Evolutionary conservation across 257 asterid genomes (phyloP), one percentile per base, ranked within the genome.

Genomic region (Paraleonurus japonicus): DNA sequence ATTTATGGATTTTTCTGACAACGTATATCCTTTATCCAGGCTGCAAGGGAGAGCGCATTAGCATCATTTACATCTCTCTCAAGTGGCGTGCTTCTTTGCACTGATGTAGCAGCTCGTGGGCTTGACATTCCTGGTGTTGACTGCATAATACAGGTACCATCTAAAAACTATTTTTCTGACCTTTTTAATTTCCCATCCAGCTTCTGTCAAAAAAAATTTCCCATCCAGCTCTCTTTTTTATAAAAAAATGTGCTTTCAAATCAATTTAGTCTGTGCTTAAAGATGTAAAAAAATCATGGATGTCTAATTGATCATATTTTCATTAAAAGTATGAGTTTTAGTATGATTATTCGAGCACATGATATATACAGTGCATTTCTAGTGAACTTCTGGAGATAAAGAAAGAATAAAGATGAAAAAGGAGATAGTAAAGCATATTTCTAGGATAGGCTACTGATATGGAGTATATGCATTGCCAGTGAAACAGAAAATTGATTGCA

Each of bases 81-180:
- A 43, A 88, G 88, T 64, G 96, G 99, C 17, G 45, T 91, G 75
- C 99, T 94, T 83, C 88, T 94, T 72, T 94, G 99, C 89, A 94
- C 99, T 68, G 99, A 94, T 82, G 99, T 91, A 27, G 99, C 96
- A 70, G 99, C 98, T 45, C 96, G 98, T 24, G 98, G 99, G 50
- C 98, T 91, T 50, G 96, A 91, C 82, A 94, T 94, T 73, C 96
- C 98, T 50, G 99, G 99, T 81, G 99, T 94, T 84, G 98, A 91
- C 76, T 85, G 86, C 79, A 85, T 94, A 32, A 58, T 91, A 66
- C 99, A 91, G 96, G 97, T 91, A 79, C 65, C 57, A 17, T 53
- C 24, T 11, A 57, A 32, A 50, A 69, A 61, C 65, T 43, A n/a
- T 15, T 4, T 7, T 41, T 48, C 50, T 7, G 65, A 17, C 62